Base-by-base conservation (phyloP, 257 asterid species). In the Solanum chmielewskii region DNA sequence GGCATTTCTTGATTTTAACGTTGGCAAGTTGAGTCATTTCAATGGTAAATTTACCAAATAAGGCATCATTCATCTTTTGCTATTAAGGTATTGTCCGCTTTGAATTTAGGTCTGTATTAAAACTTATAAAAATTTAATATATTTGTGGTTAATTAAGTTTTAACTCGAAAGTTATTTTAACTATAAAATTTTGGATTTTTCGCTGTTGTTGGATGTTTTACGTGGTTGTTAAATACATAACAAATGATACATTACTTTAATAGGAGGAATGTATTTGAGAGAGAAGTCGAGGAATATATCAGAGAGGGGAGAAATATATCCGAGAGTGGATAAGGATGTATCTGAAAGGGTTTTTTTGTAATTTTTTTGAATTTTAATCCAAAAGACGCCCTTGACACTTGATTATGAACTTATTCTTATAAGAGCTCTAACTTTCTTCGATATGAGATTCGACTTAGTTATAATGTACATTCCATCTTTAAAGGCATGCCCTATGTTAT, bases 1-100 rank as follows among this genome's bases (percentile, higher is more conserved):
- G 27, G 4, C 59, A 80, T 80, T 80, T 18, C 44, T 42, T 76
- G 83, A 76, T 23, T 76, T 76, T 42, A 41, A 76, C 83, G 37
- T 76, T 76, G 13, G 21, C 31, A 29, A 80, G 42, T 47, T 3
- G 44, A 47, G 85, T 47, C 27, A 11, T 80, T 47, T 11, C 68
- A 42, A 76, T n/a, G 37, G 60, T 23, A 76, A 12, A 47, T 6
- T 16, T 44, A 77, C n/a, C 59, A 25, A 29, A 80, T 29, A 80
- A 80, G 44, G 20, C 68, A 80, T 18, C 42, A 80, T 47, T 5
- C 16, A 9, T 37, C 27, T 44, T 44, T 69, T 69, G 75, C 42
- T 69, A 4, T 69, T 15, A 31, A 15, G 21, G 7, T 15, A 10
- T 15, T 69, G 3, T 69, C 7, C 0, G 2, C 11, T 31, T 29